Percentiles rank a stretch among this genome's conserved stretches.
Conservation (phyloP, 768 basidiomycete genomes). For the Hortiboletus flavorubellus region DNA sequence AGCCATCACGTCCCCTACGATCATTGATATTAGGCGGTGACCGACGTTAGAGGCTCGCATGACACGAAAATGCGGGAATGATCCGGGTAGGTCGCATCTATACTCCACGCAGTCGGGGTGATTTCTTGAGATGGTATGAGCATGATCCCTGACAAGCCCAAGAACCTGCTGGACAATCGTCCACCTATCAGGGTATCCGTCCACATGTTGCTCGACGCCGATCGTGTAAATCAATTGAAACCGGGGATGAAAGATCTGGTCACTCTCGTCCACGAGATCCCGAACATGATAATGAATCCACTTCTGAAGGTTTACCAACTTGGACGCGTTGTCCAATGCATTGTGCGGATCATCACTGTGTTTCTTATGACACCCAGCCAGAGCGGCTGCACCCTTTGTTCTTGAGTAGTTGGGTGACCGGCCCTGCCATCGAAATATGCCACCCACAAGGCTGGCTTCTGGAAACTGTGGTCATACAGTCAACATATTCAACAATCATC, state of each 20-base stretch:
- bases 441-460: neutral
- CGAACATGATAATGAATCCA: slow-evolving; percentile 13
- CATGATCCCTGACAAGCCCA: slow-evolving; percentile 6
- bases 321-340: no score
- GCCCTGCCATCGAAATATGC: neutral
- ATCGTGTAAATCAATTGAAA: slow-evolving; percentile 20
- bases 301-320: neutral
- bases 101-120: neutral
- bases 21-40: neutral
- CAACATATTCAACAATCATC: no score
- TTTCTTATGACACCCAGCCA: no score
- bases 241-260: slow-evolving; percentile 24
- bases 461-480: no score
- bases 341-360: no score
- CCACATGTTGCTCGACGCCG: slow-evolving; percentile 18
- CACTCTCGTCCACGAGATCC: slow-evolving; percentile 24
- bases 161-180: slow-evolving; percentile 26
- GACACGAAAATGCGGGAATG: slow-evolving; percentile 10
- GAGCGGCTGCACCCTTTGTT: no score
- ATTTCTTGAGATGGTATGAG: neutral
- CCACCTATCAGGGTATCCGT: slow-evolving; percentile 31
- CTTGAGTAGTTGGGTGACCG: no score
- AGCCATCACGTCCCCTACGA: slow-evolving; percentile 5
- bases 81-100: neutral
- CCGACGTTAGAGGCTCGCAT: neutral